These are phyloP conservation scores for Verbena officinalis DNA, from an alignment of 257 asterid species.

Conservation along the genomic window DNA sequence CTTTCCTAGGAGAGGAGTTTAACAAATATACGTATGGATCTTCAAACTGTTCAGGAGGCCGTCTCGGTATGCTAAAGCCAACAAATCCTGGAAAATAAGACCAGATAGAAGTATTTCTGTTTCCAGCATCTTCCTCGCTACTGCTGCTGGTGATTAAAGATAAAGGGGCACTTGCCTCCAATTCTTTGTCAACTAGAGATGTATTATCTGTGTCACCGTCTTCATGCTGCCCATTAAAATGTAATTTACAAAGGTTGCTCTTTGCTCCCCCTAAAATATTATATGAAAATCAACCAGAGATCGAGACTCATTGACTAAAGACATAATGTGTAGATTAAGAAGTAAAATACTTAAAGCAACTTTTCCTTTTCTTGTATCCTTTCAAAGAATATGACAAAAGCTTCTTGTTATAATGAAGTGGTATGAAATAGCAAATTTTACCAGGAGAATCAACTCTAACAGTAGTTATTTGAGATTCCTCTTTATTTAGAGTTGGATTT, in stretches of 20 bases:
- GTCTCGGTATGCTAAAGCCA: conserved; percentile 48
- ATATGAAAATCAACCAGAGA: conserved; percentile 14
- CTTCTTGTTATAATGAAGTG: background rate
- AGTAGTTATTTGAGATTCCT: conserved; percentile 35
- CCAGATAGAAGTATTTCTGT: conserved; percentile 37
- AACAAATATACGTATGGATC: conserved; percentile 48
- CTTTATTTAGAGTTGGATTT: conserved; percentile 28
- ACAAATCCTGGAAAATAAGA: conserved; percentile 43
- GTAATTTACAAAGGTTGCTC: conserved; percentile 27
- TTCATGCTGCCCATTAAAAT: conserved; percentile 32
- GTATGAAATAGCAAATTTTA: conserved; percentile 33
- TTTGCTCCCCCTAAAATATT: conserved; percentile 34
- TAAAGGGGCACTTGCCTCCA: conserved; percentile 54
- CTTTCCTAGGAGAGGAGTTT: conserved; percentile 53
- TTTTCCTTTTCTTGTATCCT: too few relatives aligned
- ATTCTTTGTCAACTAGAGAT: conserved; percentile 45
- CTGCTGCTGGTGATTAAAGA: conserved; percentile 63
- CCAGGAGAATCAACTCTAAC: conserved; percentile 42
- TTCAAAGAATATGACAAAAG: background rate
- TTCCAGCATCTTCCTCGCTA: conserved; percentile 60
- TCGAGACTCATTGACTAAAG: background rate
- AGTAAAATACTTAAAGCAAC: too few relatives aligned
- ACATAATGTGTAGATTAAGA: background rate
- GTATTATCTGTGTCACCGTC: conserved; percentile 31
- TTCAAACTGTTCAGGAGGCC: conserved; percentile 37